Conservation (phyloP, 108 stramenopile species). For the Cylindrotheca fusiformis region DNA sequence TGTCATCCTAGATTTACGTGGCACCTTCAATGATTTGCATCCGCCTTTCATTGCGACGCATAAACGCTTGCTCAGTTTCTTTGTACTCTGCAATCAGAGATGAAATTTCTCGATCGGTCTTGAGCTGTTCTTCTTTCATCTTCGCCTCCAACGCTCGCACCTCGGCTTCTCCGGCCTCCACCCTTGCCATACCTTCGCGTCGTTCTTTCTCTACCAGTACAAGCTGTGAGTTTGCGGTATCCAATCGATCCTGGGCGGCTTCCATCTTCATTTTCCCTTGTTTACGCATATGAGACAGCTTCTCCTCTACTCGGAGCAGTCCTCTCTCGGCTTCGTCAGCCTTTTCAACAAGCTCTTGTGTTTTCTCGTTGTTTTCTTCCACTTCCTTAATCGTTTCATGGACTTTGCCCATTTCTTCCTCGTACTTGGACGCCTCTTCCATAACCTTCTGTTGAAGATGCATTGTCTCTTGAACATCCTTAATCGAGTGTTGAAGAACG, state of each 20-base stretch:
- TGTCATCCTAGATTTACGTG: slow-evolving; percentile 4
- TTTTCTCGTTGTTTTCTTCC: slow-evolving; percentile 37
- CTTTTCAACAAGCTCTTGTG: slow-evolving; percentile 27
- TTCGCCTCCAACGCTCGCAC: slow-evolving; percentile 45
- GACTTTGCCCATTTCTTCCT: slow-evolving; percentile 34
- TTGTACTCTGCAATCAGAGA: slow-evolving; percentile 37
- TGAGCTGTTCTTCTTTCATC: slow-evolving; percentile 52
- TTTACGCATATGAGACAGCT: slow-evolving; percentile 35
- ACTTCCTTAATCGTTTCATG: slow-evolving; percentile 36
- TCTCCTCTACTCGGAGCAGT: slow-evolving; percentile 43
- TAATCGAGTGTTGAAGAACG: slow-evolving; percentile 22
- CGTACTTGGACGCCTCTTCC: slow-evolving; percentile 40
- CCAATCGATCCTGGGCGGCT: slow-evolving; percentile 50
- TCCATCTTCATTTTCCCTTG: slow-evolving; percentile 52
- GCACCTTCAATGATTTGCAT: slow-evolving; percentile 30
- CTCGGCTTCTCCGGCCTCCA: slow-evolving; percentile 73
- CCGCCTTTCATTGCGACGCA: slow-evolving; percentile 33
- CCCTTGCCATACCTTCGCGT: slow-evolving; percentile 66
- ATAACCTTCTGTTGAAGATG: slow-evolving; percentile 27
- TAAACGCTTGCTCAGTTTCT: slow-evolving; percentile 29
- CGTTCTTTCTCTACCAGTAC: slow-evolving; percentile 74
- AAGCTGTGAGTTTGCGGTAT: slow-evolving; percentile 46
- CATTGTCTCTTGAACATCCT: slow-evolving; percentile 35
- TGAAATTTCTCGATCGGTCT: slow-evolving; percentile 38
- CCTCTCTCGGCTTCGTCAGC: slow-evolving; percentile 27